Base-by-base conservation (phyloP, 2,329 filamentous ascomycete species). In the Penicillium rolfsii region DNA sequence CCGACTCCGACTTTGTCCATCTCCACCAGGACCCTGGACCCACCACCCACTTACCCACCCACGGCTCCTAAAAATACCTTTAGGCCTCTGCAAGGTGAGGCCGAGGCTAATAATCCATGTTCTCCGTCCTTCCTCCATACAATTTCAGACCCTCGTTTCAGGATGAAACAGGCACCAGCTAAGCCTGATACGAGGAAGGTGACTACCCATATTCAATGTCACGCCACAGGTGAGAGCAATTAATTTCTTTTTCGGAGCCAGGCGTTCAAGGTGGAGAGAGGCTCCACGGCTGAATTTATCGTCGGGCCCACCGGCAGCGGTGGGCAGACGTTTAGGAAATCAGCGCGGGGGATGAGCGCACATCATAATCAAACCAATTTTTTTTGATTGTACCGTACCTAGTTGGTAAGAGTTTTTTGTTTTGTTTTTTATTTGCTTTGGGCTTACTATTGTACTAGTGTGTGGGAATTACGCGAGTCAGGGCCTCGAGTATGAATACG, bases 321-420 rank as follows among this genome's bases (percentile, higher is more conserved):
- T 33, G n/a, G 48, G 16, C 12, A 58, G 43, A 40, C 67, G 62
- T 66, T 65, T 64, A 56, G 53, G 56, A 38, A 48, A 45, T 45
- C 55, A 61, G 59, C 62, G 64, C 62, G 67, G 64, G 67, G 67
- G 62, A 69, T 50, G 56, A 63, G 61, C 58, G 67, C 67, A 64
- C 61, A 69, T 68, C 67, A 58, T 58, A 69, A 69, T 69, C 53
- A 65, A 65, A 67, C 58, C 14, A 55, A 56, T 58, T 53, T 19
- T 56, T 59, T 66, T 41, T 52, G 52, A 4, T 24, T 60, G 58
- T 56, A 55, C 38, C 22, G 19, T 35, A 26, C 26, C 7, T 19
- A 30, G 22, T n/a, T 30, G n/a, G 28, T 4, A 28, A 50, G 46
- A 16, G 2, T 0, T 19, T 50, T 11, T 35, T 22, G 19, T 22